These are phyloP conservation scores for Ganoderma multipileum DNA, from an alignment of 1,284 basidiomycete species.

Conservation along the genomic window DNA sequence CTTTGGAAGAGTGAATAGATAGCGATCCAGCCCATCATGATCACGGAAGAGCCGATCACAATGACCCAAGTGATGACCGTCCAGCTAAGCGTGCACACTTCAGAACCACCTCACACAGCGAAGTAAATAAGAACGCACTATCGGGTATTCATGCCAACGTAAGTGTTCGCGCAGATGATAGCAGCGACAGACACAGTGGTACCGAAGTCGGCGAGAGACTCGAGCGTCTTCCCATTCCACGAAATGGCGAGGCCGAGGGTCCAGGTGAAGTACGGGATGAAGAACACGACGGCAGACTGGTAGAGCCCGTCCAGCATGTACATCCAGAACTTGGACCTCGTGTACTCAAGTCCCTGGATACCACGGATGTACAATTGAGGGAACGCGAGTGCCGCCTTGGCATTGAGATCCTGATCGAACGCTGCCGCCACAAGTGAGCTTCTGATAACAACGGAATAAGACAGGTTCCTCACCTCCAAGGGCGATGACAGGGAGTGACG, in stretches of 20 bases:
- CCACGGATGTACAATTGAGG: slow-evolving; percentile 95
- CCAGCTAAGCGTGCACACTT: slow-evolving; percentile 64
- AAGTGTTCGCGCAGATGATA: slow-evolving; percentile 88
- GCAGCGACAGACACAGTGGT: slow-evolving; percentile 90
- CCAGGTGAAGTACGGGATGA: slow-evolving; percentile 87
- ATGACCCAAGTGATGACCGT: slow-evolving; percentile 86
- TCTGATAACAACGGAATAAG: slow-evolving; percentile 1
- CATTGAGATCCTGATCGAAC: slow-evolving; percentile 96
- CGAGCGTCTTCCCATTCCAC: slow-evolving; percentile 78
- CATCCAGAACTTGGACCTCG: slow-evolving; percentile 89
- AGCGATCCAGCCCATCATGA: slow-evolving; percentile 86
- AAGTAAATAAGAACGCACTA: slow-evolving; percentile 66
- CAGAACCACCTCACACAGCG: neutral
- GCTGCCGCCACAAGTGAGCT: slow-evolving; percentile 50
- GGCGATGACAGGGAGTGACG: slow-evolving; percentile 90
- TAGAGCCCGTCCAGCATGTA: slow-evolving; percentile 96
- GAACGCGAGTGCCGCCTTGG: slow-evolving; percentile 88
- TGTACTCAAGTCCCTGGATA: slow-evolving; percentile 93
- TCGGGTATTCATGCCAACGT: slow-evolving; percentile 87
- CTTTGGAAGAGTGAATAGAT: slow-evolving; percentile 82
- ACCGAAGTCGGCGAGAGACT: slow-evolving; percentile 89
- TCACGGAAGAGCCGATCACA: slow-evolving; percentile 79
- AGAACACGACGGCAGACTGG: slow-evolving; percentile 91
- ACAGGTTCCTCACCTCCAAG: slow-evolving; percentile 72
- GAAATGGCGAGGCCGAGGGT: slow-evolving; percentile 66